These are phyloP conservation scores for Cryptococcus sp. DNA, from an alignment of 1,284 basidiomycete genomes.

Conservation along the genomic window DNA sequence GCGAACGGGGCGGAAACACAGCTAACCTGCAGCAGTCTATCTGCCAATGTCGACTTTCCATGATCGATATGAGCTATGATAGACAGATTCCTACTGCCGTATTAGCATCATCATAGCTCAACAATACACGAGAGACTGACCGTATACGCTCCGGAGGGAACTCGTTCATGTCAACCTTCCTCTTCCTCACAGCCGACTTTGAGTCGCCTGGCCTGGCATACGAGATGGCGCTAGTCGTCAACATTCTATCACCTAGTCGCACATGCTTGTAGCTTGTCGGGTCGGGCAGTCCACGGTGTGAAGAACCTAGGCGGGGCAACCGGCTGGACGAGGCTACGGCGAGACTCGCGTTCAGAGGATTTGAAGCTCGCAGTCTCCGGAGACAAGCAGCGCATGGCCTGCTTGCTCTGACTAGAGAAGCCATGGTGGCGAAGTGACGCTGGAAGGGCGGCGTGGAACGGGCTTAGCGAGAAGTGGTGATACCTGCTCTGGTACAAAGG, in stretches of 20 bases:
- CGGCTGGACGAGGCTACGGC: background rate
- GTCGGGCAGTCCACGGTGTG: too few species aligned
- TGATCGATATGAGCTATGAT: slow-evolving; percentile 93
- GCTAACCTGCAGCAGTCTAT: slow-evolving; percentile 71
- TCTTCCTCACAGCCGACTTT: slow-evolving; percentile 13
- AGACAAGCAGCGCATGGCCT: slow-evolving; percentile 16
- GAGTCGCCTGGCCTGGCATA: background rate
- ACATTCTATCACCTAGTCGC: background rate
- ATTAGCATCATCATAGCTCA: slow-evolving; percentile 7
- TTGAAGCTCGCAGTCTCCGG: slow-evolving; percentile 2
- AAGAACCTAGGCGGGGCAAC: too few species aligned
- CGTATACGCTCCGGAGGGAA: slow-evolving; percentile 76
- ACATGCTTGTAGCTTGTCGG: background rate
- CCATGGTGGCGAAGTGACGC: background rate
- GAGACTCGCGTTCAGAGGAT: background rate
- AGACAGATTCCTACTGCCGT: slow-evolving; percentile 79
- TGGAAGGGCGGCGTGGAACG: too few species aligned
- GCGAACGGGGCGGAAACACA: background rate
- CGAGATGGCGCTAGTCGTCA: background rate
- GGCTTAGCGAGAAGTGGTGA: too few species aligned
- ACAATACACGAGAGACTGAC: slow-evolving; percentile 52
- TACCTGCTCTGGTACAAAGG: too few species aligned
- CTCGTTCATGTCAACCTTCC: slow-evolving; percentile 62
- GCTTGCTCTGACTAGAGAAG: slow-evolving; percentile 1
- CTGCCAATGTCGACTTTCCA: slow-evolving; percentile 89